Conservation (phyloP, 208 protist genomes). For the Vickermania spadyakhi region DNA sequence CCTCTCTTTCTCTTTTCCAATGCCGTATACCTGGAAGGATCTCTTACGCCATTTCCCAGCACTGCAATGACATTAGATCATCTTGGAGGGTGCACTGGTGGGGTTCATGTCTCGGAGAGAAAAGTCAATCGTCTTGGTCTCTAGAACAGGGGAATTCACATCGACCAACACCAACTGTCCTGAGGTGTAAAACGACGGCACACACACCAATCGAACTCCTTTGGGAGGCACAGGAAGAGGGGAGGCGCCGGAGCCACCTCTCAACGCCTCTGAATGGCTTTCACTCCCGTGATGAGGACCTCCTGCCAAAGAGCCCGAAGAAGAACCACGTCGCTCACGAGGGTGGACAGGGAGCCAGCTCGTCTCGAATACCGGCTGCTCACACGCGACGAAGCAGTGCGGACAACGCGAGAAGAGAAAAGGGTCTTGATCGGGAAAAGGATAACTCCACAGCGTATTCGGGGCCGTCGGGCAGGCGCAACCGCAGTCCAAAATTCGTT, state of each 20-base stretch:
- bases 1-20: too few species aligned
- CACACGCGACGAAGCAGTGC: constrained; percentile 83
- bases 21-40: too few species aligned
- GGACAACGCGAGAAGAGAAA: constrained; percentile 71
- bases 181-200: constrained; percentile 57
- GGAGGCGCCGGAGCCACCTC: neutral
- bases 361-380: constrained; percentile 71
- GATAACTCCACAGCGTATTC: constrained; percentile 90
- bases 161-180: constrained; percentile 69
- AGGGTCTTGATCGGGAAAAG: constrained; percentile 70
- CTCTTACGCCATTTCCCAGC: too few species aligned
- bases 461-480: constrained; percentile 86
- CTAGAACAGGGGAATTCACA: constrained; percentile 56
- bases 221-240: too few species aligned
- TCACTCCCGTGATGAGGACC: too few species aligned
- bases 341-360: constrained; percentile 35
- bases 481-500: constrained; percentile 50
- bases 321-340: too few species aligned
- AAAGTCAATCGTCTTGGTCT: constrained; percentile 15
- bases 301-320: neutral
- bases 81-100: too few species aligned
- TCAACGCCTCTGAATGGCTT: too few species aligned
- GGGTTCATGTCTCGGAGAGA: neutral
- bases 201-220: constrained; percentile 68
- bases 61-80: too few species aligned